These are phyloP conservation scores for Edaphochlamys debaryana DNA, from an alignment of 139 green algal species.

Conservation along the genomic window DNA sequence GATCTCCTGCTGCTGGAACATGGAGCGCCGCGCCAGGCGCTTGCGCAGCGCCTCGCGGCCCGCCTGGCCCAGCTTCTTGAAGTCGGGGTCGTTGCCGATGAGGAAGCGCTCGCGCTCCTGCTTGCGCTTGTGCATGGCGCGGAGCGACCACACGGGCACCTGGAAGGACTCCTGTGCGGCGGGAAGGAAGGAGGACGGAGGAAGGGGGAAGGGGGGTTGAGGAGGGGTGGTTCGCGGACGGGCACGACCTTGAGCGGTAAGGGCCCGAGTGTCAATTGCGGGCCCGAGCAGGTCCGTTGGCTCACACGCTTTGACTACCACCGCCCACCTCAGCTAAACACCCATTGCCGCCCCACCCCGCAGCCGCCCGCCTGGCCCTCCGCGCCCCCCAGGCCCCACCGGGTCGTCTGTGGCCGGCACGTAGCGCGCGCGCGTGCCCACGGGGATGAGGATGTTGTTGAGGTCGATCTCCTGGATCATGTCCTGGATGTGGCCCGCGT, in stretches of 20 bases:
- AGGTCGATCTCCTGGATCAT: conserved; percentile 33
- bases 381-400: too few relatives aligned
- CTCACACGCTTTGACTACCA: too few relatives aligned
- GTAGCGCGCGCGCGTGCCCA: conserved; percentile 19
- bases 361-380: too few relatives aligned
- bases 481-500: conserved; percentile 23
- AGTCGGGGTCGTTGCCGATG: neutral
- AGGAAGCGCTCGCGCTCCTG: conserved; percentile 23
- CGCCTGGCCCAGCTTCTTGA: conserved; percentile 19
- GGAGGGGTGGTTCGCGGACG: too few relatives aligned
- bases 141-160: conserved; percentile 43
- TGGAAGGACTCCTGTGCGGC: conserved; percentile 30
- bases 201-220: neutral
- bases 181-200: too few relatives aligned
- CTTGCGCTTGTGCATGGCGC: conserved; percentile 45
- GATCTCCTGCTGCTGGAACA: conserved; percentile 50
- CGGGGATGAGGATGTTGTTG: neutral
- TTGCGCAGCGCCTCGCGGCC: conserved; percentile 32
- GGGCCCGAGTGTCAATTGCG: too few relatives aligned
- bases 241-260: too few relatives aligned
- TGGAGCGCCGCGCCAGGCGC: conserved; percentile 15
- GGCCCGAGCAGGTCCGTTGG: too few relatives aligned
- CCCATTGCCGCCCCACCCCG: too few relatives aligned
- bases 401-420: conserved; percentile 24
- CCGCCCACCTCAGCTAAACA: too few relatives aligned